Evolutionary conservation across 768 basidiomycete genomes (phyloP).

Genomic region (Paxillus rubicundulus): DNA sequence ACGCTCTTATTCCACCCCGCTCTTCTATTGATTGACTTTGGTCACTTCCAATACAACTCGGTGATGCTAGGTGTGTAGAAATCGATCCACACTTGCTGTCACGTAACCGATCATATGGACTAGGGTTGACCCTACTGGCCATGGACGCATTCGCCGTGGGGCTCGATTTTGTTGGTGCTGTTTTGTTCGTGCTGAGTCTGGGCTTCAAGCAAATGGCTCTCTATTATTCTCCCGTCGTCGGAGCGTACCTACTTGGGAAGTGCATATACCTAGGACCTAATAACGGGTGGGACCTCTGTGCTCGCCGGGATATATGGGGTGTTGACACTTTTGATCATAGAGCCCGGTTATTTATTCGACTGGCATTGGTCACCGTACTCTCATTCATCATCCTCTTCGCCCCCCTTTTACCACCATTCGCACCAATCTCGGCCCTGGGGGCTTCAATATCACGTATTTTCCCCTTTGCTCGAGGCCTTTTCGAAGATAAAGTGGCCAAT

Average conservation of each 20-base stretch:
- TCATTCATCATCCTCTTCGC: conserved; percentile 72
- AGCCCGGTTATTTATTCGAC: conserved; percentile 57
- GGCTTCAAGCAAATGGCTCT: conserved; percentile 96
- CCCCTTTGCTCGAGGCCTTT: conserved; percentile 86
- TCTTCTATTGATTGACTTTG: conserved; percentile 81
- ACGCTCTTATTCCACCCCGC: conserved; percentile 81
- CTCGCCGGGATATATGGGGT: neutral
- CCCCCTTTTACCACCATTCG: conserved; percentile 75
- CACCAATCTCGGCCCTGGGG: conserved; percentile 46
- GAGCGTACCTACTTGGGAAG: conserved; percentile 85
- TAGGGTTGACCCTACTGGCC: conserved; percentile 68
- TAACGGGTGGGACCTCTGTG: conserved; percentile 54
- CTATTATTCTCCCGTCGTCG: conserved; percentile 92
- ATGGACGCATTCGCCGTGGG: conserved; percentile 68
- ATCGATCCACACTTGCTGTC: neutral
- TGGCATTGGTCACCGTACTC: conserved; percentile 58
- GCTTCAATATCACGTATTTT: conserved; percentile 81
- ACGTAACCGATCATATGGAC: neutral
- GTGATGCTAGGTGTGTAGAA: conserved; percentile 76
- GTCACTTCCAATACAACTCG: conserved; percentile 95
- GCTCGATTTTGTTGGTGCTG: conserved; percentile 70
- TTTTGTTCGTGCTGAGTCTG: conserved; percentile 80
- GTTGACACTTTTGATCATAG: conserved; percentile 21
- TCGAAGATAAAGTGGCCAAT: conserved; percentile 96
- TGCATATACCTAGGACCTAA: conserved; percentile 76